These are phyloP conservation scores for Trichoderma afroharzianum DNA, from an alignment of 2,329 filamentous ascomycete genomes.

Conservation along the genomic window DNA sequence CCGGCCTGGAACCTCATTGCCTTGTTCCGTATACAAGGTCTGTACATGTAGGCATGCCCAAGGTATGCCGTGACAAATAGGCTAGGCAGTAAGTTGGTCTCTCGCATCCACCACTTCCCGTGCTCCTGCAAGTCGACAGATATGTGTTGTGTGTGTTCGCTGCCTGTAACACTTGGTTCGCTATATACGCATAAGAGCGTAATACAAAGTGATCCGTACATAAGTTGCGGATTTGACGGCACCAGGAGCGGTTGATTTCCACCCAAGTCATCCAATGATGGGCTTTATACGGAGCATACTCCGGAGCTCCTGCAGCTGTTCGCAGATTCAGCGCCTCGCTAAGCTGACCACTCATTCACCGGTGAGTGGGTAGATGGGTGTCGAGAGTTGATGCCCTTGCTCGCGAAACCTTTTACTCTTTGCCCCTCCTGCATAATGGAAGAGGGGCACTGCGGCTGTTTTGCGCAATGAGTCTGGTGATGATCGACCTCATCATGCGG, in stretches of 20 bases:
- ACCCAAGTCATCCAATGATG: background rate
- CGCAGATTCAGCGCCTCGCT: slow-evolving; percentile 11
- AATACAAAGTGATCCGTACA: background rate
- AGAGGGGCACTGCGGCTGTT: slow-evolving; percentile 4
- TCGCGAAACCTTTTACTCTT: background rate
- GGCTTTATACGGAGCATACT: background rate
- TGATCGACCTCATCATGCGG: slow-evolving; percentile 19
- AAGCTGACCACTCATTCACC: background rate
- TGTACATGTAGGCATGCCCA: background rate
- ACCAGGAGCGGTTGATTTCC: background rate
- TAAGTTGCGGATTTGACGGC: background rate
- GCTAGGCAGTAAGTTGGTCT: background rate
- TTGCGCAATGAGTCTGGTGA: slow-evolving; percentile 7
- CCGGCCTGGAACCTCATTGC: background rate
- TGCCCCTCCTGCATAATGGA: slow-evolving; percentile 2
- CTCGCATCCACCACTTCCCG: background rate
- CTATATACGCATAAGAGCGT: background rate
- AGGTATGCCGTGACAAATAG: background rate
- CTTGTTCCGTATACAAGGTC: background rate
- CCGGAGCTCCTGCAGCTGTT: slow-evolving; percentile 5
- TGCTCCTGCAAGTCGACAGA: background rate
- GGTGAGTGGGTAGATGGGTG: background rate
- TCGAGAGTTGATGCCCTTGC: background rate
- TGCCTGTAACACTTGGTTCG: background rate
- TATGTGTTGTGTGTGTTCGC: background rate